phyloP scores from a whole-genome alignment of 2,329 filamentous ascomycete species.

The Drechslerella coelobrocha region DNA sequence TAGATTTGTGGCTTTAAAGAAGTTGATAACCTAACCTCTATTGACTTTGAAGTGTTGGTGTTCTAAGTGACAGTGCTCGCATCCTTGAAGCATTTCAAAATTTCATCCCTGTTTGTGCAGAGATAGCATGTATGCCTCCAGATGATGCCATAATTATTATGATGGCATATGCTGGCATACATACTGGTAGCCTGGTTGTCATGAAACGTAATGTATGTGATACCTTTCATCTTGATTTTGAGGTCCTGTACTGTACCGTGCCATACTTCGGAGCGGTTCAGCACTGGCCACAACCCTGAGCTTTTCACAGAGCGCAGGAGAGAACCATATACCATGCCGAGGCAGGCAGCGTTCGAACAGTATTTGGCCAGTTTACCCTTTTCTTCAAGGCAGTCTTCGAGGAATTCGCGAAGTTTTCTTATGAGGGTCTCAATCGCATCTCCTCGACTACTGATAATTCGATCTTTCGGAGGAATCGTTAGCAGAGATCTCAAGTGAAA shows the following conservation, averaged over 20 bases:
- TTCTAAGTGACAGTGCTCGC: too few species aligned
- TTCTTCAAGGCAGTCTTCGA: neutral
- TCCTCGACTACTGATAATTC: neutral
- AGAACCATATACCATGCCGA: neutral
- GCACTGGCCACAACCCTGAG: neutral
- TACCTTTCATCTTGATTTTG: neutral
- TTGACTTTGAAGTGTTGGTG: too few species aligned
- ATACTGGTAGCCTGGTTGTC: neutral
- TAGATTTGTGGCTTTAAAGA: too few species aligned
- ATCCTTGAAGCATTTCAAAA: too few species aligned
- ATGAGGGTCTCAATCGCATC: neutral
- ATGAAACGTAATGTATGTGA: neutral
- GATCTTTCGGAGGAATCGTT: too few species aligned
- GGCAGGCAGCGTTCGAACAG: neutral
- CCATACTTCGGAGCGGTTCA: neutral
- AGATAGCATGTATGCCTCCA: too few species aligned
- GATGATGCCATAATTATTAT: too few species aligned
- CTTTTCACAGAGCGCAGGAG: neutral
- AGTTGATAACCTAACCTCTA: too few species aligned
- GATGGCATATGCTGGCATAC: too few species aligned
- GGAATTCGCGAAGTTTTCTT: neutral
- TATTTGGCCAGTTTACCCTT: neutral
- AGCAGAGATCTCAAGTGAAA: too few species aligned
- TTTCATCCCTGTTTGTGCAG: too few species aligned
- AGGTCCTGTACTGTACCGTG: neutral